phyloP scores from a whole-genome alignment of 2,329 filamentous ascomycete genomes.

The Fusarium chuoi region DNA sequence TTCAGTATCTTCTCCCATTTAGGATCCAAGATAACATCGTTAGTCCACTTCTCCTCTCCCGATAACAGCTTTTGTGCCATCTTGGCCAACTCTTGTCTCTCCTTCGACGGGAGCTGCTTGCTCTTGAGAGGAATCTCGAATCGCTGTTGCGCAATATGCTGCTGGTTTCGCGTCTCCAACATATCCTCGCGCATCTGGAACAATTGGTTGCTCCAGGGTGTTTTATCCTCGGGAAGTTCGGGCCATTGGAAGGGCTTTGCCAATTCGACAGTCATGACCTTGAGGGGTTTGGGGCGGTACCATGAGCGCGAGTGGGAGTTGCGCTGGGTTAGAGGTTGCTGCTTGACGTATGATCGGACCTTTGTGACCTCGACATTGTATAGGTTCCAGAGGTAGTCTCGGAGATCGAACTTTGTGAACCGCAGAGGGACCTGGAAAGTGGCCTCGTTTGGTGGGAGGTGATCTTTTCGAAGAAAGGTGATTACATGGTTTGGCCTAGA shows the following conservation, averaged over 20 bases:
- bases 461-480: constrained; percentile 77
- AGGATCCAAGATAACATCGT: constrained; percentile 56
- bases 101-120: constrained; percentile 53
- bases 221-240: constrained; percentile 69
- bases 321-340: constrained; percentile 66
- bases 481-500: constrained; percentile 82
- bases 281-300: constrained; percentile 77
- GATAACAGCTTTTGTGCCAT: constrained; percentile 71
- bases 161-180: constrained; percentile 53
- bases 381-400: constrained; percentile 90
- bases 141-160: constrained; percentile 47
- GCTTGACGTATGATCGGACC: constrained; percentile 82
- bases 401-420: constrained; percentile 96
- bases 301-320: constrained; percentile 62
- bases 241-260: constrained; percentile 90
- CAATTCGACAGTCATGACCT: constrained; percentile 96
- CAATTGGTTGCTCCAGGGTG: constrained; percentile 72
- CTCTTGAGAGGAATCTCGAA: constrained; percentile 54
- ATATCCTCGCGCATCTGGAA: constrained; percentile 64
- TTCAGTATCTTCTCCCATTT: constrained; percentile 55
- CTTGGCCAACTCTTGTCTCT: constrained; percentile 64
- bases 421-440: constrained; percentile 90
- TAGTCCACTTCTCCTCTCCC: constrained; percentile 70
- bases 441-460: constrained; percentile 81
- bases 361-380: constrained; percentile 80